Evolutionary conservation across 2,329 filamentous ascomycete species (phyloP).

Genomic region (Biscogniauxia mediterranea): DNA sequence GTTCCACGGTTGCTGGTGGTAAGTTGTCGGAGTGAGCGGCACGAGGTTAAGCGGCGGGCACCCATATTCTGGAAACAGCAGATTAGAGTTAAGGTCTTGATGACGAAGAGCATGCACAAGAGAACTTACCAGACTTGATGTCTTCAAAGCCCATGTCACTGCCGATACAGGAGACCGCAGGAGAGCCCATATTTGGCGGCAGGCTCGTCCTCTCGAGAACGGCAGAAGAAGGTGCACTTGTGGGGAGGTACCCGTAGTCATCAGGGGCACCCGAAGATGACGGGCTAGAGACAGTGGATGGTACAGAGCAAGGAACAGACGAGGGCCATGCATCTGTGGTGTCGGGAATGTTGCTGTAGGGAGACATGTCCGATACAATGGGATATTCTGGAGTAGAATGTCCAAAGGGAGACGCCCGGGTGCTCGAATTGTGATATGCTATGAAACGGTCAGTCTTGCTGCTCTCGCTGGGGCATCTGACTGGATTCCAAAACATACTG

Average conservation of each 20-base stretch:
- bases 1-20: slow-evolving; percentile 35
- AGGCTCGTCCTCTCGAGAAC: slow-evolving; percentile 39
- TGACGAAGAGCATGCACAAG: slow-evolving; percentile 5
- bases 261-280: slow-evolving; percentile 48
- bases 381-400: slow-evolving; percentile 42
- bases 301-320: slow-evolving; percentile 42
- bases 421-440: slow-evolving; percentile 37
- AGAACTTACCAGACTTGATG: slow-evolving; percentile 33
- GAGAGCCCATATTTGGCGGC: slow-evolving; percentile 30
- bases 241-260: slow-evolving; percentile 51
- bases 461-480: neutral
- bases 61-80: slow-evolving; percentile 31
- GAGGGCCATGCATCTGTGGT: slow-evolving; percentile 47
- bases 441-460: slow-evolving; percentile 6
- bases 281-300: slow-evolving; percentile 52
- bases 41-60: slow-evolving; percentile 33
- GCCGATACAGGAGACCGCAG: slow-evolving; percentile 30
- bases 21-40: slow-evolving; percentile 31
- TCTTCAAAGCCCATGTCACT: slow-evolving; percentile 37
- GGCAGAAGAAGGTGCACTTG: slow-evolving; percentile 44
- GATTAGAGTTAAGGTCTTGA: slow-evolving; percentile 25
- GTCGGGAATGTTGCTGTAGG: slow-evolving; percentile 42
- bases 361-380: slow-evolving; percentile 40
- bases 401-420: slow-evolving; percentile 45
- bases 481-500: slow-evolving; percentile 19